Conservation (phyloP, 2,329 filamentous ascomycete genomes). For the Hortaea werneckii region DNA sequence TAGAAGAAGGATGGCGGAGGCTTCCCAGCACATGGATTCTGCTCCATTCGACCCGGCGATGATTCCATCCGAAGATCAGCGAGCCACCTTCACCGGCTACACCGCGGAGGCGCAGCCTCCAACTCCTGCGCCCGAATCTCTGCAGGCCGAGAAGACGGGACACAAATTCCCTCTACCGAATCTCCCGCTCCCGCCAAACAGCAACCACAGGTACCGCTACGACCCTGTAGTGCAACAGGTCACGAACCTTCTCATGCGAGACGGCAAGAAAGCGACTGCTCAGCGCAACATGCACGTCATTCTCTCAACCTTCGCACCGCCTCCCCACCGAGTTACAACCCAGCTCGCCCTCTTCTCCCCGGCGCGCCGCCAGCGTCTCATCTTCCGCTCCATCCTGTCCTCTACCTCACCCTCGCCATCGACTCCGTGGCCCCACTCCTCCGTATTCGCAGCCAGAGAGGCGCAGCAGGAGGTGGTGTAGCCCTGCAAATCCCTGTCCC, state of each 20-base stretch:
- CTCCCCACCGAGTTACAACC: constrained; percentile 65
- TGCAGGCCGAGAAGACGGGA: constrained; percentile 35
- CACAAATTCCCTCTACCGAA: constrained; percentile 69
- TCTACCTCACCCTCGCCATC: constrained; percentile 81
- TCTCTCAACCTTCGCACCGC: constrained; percentile 76
- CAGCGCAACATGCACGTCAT: constrained; percentile 83
- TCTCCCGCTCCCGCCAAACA: constrained; percentile 51
- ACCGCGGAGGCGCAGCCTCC: constrained; percentile 5
- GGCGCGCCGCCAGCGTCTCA: constrained; percentile 64
- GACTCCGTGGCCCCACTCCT: constrained; percentile 88
- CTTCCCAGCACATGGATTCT: constrained; percentile 1
- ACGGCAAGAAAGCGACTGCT: constrained; percentile 84
- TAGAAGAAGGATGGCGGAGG: constrained; percentile 20
- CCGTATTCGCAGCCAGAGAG: constrained; percentile 64
- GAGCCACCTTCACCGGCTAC: constrained; percentile 11
- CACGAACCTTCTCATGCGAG: constrained; percentile 79
- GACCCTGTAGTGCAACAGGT: constrained; percentile 77
- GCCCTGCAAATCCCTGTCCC: constrained; percentile 76
- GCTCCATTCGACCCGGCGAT: constrained; percentile 16
- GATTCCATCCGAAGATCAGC: constrained; percentile 18
- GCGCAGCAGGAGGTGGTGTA: constrained; percentile 75
- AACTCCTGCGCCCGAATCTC: background rate
- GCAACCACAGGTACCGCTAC: constrained; percentile 69
- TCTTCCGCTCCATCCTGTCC: constrained; percentile 78
- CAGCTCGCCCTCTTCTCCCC: constrained; percentile 60